Evolutionary conservation across 2,329 filamentous ascomycete species (phyloP).

Genomic region (Scolecobasidium constrictum): DNA sequence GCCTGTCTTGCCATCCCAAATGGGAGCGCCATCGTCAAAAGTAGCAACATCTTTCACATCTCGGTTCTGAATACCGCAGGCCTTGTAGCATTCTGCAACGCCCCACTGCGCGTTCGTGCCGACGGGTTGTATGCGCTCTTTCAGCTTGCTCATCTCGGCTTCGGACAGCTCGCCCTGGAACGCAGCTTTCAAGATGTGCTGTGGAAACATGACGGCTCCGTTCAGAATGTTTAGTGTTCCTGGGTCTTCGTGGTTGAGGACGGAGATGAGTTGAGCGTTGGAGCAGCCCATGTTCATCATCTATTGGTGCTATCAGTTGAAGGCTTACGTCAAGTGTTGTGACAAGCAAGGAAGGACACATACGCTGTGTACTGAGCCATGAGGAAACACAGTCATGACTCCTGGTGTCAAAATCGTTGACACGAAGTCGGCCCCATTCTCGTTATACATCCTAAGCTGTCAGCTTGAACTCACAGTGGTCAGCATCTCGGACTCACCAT

Average conservation of each 20-base stretch:
- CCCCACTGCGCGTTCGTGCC: not conserved
- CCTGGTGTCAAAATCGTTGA: conserved; percentile 30
- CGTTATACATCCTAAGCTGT: conserved; percentile 39
- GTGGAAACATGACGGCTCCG: not conserved
- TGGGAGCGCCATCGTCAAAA: not conserved
- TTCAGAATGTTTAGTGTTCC: conserved; percentile 40
- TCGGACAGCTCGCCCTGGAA: not conserved
- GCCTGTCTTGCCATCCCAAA: not conserved
- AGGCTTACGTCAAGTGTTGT: conserved; percentile 20
- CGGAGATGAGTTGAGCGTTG: conserved; percentile 38
- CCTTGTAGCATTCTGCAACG: not conserved
- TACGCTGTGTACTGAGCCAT: conserved; percentile 36
- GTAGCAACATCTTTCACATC: not conserved
- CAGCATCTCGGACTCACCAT: too few species aligned
- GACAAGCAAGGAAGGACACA: too few species aligned
- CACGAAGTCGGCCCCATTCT: conserved; percentile 38
- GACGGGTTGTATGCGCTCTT: not conserved
- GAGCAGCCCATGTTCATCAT: conserved; percentile 29
- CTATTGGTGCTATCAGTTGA: not conserved
- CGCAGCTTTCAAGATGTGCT: not conserved
- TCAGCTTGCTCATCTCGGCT: not conserved
- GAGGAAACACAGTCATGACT: conserved; percentile 40
- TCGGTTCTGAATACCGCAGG: not conserved
- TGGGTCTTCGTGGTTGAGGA: conserved; percentile 37
- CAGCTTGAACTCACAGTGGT: too few species aligned